Base-by-base conservation (phyloP, 805 yeast genomes). In the Kazachstania kunashirensis region DNA sequence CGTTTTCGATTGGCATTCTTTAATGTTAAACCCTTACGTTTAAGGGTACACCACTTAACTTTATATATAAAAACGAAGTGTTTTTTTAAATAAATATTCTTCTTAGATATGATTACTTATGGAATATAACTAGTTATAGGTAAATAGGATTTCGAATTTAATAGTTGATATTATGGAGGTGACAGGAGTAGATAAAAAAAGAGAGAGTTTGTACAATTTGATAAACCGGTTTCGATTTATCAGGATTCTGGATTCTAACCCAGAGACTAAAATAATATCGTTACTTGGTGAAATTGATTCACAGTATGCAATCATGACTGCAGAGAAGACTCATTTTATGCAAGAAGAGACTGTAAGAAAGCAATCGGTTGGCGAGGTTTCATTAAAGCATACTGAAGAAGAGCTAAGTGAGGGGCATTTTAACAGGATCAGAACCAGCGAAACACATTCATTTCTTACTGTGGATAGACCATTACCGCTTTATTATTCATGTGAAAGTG, bases 271-370 rank as follows among this genome's bases (percentile, higher is more conserved):
- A 52, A 59, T 68, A 0, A 53, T 79, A n/a, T 78, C 72, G 0
- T 45, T 86, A 2, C 61, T 85, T 11, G 98, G 98, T 0, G 47
- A 55, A 1, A 81, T 89, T 11, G 70, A 72, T 10, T 63, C 49
- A 2, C 36, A 75, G 37, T 62, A 69, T 28, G 95, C 96, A 4
- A 77, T 89, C 11, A 48, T 85, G 11, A 66, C 79, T 4, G 55
- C 84, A 2, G 95, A 85, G 49, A 84, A 83, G 54, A 67, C 86
- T 0, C 80, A 75, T 38, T 85, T 82, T 55, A 53, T 58, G 18
- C 43, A 59, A 29, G 61, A 61, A 17, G 55, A 55, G 24, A 46
- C 51, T 8, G 29, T 31, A 6, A 28, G 41, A 15, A 43, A 36
- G 25, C 44, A 28, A 13, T 34, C 39, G 23, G 27, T 33, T 9